These are phyloP conservation scores for Sistotremastrum suecicum DNA, from an alignment of 768 basidiomycete species.

Conservation along the genomic window DNA sequence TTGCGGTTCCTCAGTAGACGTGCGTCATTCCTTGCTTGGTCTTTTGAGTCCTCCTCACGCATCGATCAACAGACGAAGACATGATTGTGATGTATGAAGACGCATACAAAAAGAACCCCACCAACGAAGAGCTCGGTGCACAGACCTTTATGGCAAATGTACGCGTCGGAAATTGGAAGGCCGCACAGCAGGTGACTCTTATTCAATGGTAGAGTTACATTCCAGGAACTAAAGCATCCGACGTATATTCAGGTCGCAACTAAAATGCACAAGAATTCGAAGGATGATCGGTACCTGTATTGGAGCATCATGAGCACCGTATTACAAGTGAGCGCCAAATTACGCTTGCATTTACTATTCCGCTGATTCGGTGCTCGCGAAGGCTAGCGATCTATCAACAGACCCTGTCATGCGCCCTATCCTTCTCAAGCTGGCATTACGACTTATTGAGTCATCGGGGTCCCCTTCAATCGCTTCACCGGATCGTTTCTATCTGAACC, in stretches of 20 bases:
- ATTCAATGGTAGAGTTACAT: neutral
- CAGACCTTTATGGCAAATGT: conserved; percentile 82
- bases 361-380: neutral
- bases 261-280: conserved; percentile 74
- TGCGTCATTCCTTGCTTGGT: conserved; percentile 14
- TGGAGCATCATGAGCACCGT: conserved; percentile 74
- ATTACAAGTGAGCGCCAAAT: conserved; percentile 43
- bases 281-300: conserved; percentile 66
- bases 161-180: conserved; percentile 71
- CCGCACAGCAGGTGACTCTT: conserved; percentile 57
- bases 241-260: conserved; percentile 45
- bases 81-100: conserved; percentile 78
- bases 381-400: conserved; percentile 63
- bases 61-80: conserved; percentile 42
- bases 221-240: neutral
- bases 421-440: conserved; percentile 64
- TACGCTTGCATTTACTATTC: neutral
- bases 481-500: conserved; percentile 68
- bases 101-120: conserved; percentile 68
- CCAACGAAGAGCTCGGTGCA: conserved; percentile 69
- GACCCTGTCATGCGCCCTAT: conserved; percentile 47
- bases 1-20: conserved; percentile 64
- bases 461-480: conserved; percentile 49
- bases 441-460: conserved; percentile 50
- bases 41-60: conserved; percentile 14